Percentiles rank a stretch among this genome's conserved stretches.
These are phyloP conservation scores for Vaccinium macrocarpon DNA, from an alignment of 148 eudicot species.

Conservation along the genomic window DNA sequence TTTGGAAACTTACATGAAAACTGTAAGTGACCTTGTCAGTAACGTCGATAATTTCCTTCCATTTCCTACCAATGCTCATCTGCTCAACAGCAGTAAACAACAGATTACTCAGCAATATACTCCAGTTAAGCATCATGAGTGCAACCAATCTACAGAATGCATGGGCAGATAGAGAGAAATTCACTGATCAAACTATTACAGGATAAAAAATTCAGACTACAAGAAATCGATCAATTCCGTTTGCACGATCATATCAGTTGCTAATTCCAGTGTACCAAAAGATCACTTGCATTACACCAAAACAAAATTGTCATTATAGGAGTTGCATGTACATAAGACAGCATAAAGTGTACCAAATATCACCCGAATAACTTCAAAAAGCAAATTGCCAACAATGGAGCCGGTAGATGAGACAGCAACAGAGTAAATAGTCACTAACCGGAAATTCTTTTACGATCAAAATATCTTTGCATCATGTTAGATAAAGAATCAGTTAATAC, in stretches of 20 bases:
- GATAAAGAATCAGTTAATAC: neutral
- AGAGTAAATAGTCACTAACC: neutral
- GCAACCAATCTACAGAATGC: neutral
- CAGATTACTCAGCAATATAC: neutral
- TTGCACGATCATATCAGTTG: neutral
- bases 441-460: neutral
- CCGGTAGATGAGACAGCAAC: neutral
- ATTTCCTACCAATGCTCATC: slow-evolving; percentile 93
- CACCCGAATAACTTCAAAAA: neutral
- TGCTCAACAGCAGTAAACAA: slow-evolving; percentile 18
- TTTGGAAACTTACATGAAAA: slow-evolving; percentile 52
- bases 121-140: neutral
- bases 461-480: neutral
- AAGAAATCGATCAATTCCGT: neutral
- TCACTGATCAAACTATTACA: neutral
- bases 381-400: neutral
- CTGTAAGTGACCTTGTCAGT: slow-evolving; percentile 67
- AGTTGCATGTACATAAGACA: neutral
- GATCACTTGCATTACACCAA: neutral
- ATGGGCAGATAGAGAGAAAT: neutral
- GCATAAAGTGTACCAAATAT: neutral
- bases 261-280: neutral
- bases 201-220: neutral
- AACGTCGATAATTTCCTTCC: slow-evolving; percentile 75
- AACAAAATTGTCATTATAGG: neutral